Evolutionary conservation across 2,329 filamentous ascomycete species (phyloP).

Genomic region (Emergomyces orientalis): DNA sequence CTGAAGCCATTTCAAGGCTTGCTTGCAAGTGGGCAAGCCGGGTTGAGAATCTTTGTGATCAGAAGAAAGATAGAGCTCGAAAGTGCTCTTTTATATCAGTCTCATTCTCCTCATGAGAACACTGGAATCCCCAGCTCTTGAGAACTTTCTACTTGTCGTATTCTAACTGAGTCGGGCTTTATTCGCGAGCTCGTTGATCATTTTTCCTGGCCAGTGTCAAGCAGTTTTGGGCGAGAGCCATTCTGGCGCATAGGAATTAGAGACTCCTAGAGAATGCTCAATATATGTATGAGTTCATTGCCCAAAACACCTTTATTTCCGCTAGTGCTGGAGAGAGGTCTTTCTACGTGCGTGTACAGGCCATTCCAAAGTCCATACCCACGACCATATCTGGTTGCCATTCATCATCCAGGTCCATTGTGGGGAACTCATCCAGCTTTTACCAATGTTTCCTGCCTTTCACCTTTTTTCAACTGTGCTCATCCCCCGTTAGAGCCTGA

Average conservation of each 20-base stretch:
- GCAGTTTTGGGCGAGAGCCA: slow-evolving; percentile 20
- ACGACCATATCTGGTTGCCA: slow-evolving; percentile 19
- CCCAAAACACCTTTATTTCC: slow-evolving; percentile 17
- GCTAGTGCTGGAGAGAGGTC: slow-evolving; percentile 10
- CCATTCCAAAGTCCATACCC: slow-evolving; percentile 11
- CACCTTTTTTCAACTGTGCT: no score
- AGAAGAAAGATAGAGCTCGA: slow-evolving; percentile 8
- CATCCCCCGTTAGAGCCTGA: no score
- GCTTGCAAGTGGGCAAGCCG: neutral
- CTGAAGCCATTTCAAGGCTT: slow-evolving; percentile 8
- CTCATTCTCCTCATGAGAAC: slow-evolving; percentile 26
- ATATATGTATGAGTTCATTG: slow-evolving; percentile 15
- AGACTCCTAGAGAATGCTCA: slow-evolving; percentile 29
- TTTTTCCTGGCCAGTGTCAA: slow-evolving; percentile 11
- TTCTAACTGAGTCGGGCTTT: slow-evolving; percentile 11
- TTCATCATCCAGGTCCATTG: slow-evolving; percentile 11
- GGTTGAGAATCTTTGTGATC: slow-evolving; percentile 5
- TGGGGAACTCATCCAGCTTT: slow-evolving; percentile 11
- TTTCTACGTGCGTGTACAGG: slow-evolving; percentile 8
- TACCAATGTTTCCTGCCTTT: no score
- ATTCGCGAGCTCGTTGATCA: slow-evolving; percentile 20
- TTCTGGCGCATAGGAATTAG: slow-evolving; percentile 29
- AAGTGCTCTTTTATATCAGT: slow-evolving; percentile 11
- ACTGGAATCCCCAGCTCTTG: slow-evolving; percentile 11
- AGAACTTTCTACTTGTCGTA: slow-evolving; percentile 4